Evolutionary conservation across 176 grass and related monocot species (phyloP).

Genomic region (Lolium rigidum): DNA sequence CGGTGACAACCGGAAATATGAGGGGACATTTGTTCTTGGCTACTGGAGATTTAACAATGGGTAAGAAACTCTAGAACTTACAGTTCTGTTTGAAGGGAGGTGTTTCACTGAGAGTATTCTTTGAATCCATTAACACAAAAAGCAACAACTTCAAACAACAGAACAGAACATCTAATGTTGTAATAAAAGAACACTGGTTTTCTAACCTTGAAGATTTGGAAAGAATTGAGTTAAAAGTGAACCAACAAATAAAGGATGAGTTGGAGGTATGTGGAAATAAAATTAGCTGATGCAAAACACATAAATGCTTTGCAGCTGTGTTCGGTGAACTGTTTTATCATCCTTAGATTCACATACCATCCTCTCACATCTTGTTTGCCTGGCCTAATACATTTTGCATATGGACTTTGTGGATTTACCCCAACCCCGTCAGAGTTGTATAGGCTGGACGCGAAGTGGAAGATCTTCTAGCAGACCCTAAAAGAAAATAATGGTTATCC

Average conservation of each 20-base stretch:
- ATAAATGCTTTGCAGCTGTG: slow-evolving; percentile 79
- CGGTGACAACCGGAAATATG: too few relatives aligned
- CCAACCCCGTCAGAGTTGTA: slow-evolving; percentile 86
- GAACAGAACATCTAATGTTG: too few relatives aligned
- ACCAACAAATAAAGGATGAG: slow-evolving; percentile 84
- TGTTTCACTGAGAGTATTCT: too few relatives aligned
- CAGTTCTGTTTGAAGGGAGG: too few relatives aligned
- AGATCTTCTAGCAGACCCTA: slow-evolving; percentile 66
- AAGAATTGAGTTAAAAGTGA: slow-evolving; percentile 90
- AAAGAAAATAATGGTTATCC: slow-evolving; percentile 82
- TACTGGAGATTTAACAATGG: too few relatives aligned
- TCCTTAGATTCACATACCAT: slow-evolving; percentile 4
- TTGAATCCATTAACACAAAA: too few relatives aligned
- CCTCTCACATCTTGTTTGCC: slow-evolving; percentile 9
- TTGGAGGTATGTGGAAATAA: slow-evolving; percentile 80
- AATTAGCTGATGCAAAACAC: slow-evolving; percentile 57
- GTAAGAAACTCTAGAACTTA: too few relatives aligned
- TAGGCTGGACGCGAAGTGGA: slow-evolving; percentile 84
- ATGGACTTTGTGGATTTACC: slow-evolving; percentile 66
- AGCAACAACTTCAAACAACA: too few relatives aligned
- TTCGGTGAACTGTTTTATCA: slow-evolving; percentile 74
- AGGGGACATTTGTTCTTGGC: too few relatives aligned
- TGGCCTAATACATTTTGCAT: slow-evolving; percentile 9
- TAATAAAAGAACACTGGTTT: too few relatives aligned
- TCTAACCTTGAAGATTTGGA: slow-evolving; percentile 80